Percentiles rank a stretch among this genome's conserved stretches.
Evolutionary conservation across 2,329 filamentous ascomycete genomes (phyloP).

Genomic region (Exophiala sideris): DNA sequence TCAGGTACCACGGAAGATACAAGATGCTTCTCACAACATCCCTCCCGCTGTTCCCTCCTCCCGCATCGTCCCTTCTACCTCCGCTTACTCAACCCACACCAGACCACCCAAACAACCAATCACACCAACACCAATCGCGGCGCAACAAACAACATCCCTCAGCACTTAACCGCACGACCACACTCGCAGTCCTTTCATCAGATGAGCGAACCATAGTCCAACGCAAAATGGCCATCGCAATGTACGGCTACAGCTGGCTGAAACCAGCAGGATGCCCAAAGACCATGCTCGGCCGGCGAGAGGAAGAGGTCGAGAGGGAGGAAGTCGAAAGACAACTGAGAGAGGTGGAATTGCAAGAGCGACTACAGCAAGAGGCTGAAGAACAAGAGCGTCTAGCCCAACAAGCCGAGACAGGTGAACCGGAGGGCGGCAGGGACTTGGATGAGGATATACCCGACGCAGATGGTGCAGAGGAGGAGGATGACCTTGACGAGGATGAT

Average conservation of each 20-base stretch:
- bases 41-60: slow-evolving; percentile 20
- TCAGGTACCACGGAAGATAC: not conserved
- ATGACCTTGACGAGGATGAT: slow-evolving; percentile 42
- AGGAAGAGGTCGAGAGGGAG: slow-evolving; percentile 83
- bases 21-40: slow-evolving; percentile 16
- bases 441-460: slow-evolving; percentile 47
- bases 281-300: slow-evolving; percentile 82
- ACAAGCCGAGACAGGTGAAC: slow-evolving; percentile 35
- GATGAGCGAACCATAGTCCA: slow-evolving; percentile 76
- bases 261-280: slow-evolving; percentile 83
- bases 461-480: slow-evolving; percentile 37
- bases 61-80: slow-evolving; percentile 22
- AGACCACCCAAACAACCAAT: not conserved
- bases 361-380: slow-evolving; percentile 29
- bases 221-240: slow-evolving; percentile 75
- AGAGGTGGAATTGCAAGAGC: slow-evolving; percentile 67
- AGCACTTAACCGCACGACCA: slow-evolving; percentile 42
- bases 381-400: slow-evolving; percentile 40
- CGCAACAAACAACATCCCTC: slow-evolving; percentile 19
- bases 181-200: slow-evolving; percentile 63
- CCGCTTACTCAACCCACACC: not conserved
- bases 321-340: slow-evolving; percentile 75
- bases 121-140: slow-evolving; percentile 20
- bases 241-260: slow-evolving; percentile 88
- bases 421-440: slow-evolving; percentile 41